phyloP scores from a whole-genome alignment of 2,329 filamentous ascomycete genomes.

The Rhynchosporium secalis region DNA sequence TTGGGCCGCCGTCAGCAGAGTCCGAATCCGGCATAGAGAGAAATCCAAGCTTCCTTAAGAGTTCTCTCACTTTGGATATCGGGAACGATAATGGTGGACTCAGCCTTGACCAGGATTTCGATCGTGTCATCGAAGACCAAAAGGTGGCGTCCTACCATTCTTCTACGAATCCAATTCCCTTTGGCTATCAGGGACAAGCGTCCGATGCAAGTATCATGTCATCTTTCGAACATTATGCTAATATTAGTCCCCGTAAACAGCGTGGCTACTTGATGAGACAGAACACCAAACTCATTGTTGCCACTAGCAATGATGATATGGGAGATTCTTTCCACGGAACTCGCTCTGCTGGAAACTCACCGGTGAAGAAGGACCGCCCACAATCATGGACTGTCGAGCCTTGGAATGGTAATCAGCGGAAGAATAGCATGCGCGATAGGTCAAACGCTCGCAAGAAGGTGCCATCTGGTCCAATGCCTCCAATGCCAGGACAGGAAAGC shows the following conservation, averaged over 20 bases:
- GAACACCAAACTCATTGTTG: constrained; percentile 94
- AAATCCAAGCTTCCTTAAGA: constrained; percentile 73
- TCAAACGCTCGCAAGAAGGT: constrained; percentile 45
- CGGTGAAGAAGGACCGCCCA: constrained; percentile 74
- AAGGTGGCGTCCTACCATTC: constrained; percentile 70
- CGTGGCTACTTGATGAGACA: constrained; percentile 98
- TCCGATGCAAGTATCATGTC: constrained; percentile 37
- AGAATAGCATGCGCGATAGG: constrained; percentile 64
- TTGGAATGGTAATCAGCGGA: constrained; percentile 82
- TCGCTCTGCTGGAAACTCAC: constrained; percentile 66
- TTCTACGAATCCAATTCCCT: constrained; percentile 31
- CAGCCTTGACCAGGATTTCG: constrained; percentile 88
- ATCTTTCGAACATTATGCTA: constrained; percentile 52
- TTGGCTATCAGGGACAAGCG: constrained; percentile 47
- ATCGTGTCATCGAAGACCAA: constrained; percentile 92
- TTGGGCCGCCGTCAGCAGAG: constrained; percentile 28
- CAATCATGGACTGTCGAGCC: constrained; percentile 97
- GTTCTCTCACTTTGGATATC: constrained; percentile 79
- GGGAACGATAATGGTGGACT: constrained; percentile 74
- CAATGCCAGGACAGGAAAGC: constrained; percentile 84
- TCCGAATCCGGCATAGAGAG: constrained; percentile 46
- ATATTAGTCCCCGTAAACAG: constrained; percentile 67
- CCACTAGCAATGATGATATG: constrained; percentile 70
- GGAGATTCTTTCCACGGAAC: constrained; percentile 53
- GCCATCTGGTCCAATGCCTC: constrained; percentile 65